Conservation (phyloP, 345 rosid species). For the Garcia nutans region DNA sequence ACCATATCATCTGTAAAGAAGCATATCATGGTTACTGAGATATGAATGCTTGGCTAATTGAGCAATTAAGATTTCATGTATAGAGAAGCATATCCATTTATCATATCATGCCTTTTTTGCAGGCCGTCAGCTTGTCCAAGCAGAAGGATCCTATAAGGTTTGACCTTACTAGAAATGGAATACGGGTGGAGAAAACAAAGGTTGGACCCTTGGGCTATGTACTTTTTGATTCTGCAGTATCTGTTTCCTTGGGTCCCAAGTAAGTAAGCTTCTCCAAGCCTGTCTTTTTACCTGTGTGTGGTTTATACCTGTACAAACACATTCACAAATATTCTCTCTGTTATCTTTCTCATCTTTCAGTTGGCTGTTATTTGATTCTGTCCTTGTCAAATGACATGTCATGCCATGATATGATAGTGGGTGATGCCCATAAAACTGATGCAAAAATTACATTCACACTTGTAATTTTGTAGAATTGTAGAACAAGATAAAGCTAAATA, state of each 20-base stretch:
- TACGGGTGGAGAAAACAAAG: conserved; percentile 69
- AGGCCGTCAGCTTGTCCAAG: conserved; percentile 63
- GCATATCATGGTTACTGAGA: too few relatives aligned
- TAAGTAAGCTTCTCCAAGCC: conserved; percentile 47
- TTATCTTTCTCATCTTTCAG: neutral
- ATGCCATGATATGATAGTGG: neutral
- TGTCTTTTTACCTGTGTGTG: conserved; percentile 5
- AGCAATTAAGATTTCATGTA: too few relatives aligned
- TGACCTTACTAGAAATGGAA: conserved; percentile 63
- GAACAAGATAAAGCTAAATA: neutral
- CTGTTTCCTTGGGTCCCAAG: conserved; percentile 66
- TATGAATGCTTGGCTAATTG: too few relatives aligned
- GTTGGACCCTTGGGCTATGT: conserved; percentile 86
- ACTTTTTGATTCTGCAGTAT: conserved; percentile 87
- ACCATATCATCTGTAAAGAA: too few relatives aligned
- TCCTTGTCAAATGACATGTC: neutral
- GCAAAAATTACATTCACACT: neutral
- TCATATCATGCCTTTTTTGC: conserved; percentile 23
- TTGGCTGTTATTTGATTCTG: neutral
- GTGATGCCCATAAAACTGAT: neutral
- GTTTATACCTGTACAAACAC: neutral
- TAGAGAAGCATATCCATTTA: conserved; percentile 4
- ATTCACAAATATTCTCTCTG: neutral
- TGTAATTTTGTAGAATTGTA: neutral
- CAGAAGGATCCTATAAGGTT: conserved; percentile 57